These are phyloP conservation scores for Ceriops tagal DNA, from an alignment of 345 rosid genomes.

Conservation along the genomic window DNA sequence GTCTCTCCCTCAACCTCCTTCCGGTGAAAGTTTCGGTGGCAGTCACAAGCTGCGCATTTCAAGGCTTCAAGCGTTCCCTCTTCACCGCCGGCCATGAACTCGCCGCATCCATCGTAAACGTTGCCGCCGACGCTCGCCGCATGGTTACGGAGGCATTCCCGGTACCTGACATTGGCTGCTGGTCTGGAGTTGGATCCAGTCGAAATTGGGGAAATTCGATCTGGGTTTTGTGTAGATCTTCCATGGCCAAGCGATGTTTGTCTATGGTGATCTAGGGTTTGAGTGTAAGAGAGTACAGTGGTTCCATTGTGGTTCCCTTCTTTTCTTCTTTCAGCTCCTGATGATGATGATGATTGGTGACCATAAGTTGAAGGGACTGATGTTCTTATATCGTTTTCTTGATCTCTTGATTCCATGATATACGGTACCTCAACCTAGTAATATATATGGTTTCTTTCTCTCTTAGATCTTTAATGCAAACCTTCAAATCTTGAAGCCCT, in stretches of 20 bases:
- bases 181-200: slow-evolving; percentile 33
- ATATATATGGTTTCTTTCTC: too few relatives aligned
- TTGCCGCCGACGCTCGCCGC: slow-evolving; percentile 89
- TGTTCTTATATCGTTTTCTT: slow-evolving; percentile 38
- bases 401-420: slow-evolving; percentile 44
- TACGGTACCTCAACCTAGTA: neutral
- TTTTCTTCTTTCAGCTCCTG: slow-evolving; percentile 44
- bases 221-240: slow-evolving; percentile 33
- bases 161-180: slow-evolving; percentile 42
- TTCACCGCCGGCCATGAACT: slow-evolving; percentile 95
- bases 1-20: slow-evolving; percentile 60
- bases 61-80: slow-evolving; percentile 77
- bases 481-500: neutral
- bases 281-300: slow-evolving; percentile 39
- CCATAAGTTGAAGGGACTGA: slow-evolving; percentile 27
- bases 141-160: slow-evolving; percentile 89
- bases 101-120: slow-evolving; percentile 88
- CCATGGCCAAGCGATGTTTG: slow-evolving; percentile 16
- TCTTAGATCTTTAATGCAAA: neutral
- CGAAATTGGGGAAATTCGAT: slow-evolving; percentile 34
- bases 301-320: slow-evolving; percentile 48
- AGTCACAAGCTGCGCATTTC: slow-evolving; percentile 93
- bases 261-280: slow-evolving; percentile 69
- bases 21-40: slow-evolving; percentile 95
- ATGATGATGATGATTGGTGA: slow-evolving; percentile 22